phyloP scores from a whole-genome alignment of 257 asterid species.

The Ballota nigra region DNA sequence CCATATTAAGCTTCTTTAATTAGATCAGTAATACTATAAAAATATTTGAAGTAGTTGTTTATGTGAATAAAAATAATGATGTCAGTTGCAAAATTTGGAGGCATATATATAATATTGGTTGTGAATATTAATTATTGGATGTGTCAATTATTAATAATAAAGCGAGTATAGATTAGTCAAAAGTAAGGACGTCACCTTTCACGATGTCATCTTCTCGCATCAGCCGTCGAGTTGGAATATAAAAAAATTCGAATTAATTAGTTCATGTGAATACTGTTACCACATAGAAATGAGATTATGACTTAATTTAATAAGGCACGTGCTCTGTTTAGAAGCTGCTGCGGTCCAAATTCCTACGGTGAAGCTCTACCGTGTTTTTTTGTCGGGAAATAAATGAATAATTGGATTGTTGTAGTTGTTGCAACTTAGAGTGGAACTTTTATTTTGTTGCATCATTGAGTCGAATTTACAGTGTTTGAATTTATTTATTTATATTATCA shows the following conservation, averaged over 20 bases:
- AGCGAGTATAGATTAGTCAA: not conserved
- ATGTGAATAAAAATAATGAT: not conserved
- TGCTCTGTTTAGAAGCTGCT: conserved; percentile 9
- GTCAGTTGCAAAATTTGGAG: not conserved
- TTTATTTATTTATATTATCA: too few species aligned
- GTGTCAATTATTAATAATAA: not conserved
- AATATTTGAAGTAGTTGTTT: too few species aligned
- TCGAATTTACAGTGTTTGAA: too few species aligned
- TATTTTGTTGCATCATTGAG: too few species aligned
- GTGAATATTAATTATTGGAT: not conserved
- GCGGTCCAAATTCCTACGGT: not conserved
- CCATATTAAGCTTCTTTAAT: not conserved
- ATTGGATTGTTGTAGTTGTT: not conserved
- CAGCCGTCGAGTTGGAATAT: conserved; percentile 6
- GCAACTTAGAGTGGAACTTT: too few species aligned
- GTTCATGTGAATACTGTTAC: not conserved
- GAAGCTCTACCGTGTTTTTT: not conserved
- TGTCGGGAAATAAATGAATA: not conserved
- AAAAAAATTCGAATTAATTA: too few species aligned
- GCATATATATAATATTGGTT: not conserved
- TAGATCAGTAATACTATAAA: too few species aligned
- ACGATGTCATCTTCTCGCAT: not conserved
- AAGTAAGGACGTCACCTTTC: not conserved
- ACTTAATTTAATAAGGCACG: not conserved
- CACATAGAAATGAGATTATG: not conserved